Base-by-base conservation (phyloP, 2,329 filamentous ascomycete genomes). In the Aspergillus niger region DNA sequence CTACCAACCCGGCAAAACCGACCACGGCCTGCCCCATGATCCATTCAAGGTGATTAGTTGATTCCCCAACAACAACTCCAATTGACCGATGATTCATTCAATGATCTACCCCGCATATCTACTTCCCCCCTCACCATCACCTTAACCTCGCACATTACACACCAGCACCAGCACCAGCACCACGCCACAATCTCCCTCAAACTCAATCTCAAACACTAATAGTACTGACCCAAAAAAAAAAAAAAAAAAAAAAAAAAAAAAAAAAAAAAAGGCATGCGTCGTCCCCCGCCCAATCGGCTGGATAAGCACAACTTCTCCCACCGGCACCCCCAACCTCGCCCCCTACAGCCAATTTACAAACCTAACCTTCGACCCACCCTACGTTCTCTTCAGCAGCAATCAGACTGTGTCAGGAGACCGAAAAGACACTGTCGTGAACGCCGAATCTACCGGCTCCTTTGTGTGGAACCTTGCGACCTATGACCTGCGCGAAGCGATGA, bases 281-380 rank as follows among this genome's bases (percentile, higher is more conserved):
- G 76, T 86, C 44, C 85, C 85, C 15, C 80, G 85, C 15, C 85
- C 85, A 22, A 87, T 88, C 55, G 86, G 85, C 64, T 88, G 85
- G 85, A 87, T 88, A 67, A 85, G 81, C 22, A 86, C 85, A 0
- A 76, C 80, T 60, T 82, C 80, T n/a, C 68, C 72, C 15, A 64
- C 70, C 6, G 80, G 81, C 60, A 68, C 74, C 52, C 76, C 83
- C 69, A 87, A 87, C 65, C 79, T 88, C 2, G 85, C 85, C 0
- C 85, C 85, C 0, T 88, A 85, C 73, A 82, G 77, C 0, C 85
- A 88, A 72, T 88, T 88, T 79, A 86, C 83, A 72, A 87, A 87
- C 64, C 79, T 88, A 0, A 86, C 83, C 32, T 88, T 86, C 72
- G 84, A 86, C 68, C 85, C 85, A 0, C 85, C 85, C 0, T 86